Evolutionary conservation across 495 filamentous ascomycete species (phyloP), one percentile per base, ranked within the genome.

Genomic region (Neurospora sp.): DNA sequence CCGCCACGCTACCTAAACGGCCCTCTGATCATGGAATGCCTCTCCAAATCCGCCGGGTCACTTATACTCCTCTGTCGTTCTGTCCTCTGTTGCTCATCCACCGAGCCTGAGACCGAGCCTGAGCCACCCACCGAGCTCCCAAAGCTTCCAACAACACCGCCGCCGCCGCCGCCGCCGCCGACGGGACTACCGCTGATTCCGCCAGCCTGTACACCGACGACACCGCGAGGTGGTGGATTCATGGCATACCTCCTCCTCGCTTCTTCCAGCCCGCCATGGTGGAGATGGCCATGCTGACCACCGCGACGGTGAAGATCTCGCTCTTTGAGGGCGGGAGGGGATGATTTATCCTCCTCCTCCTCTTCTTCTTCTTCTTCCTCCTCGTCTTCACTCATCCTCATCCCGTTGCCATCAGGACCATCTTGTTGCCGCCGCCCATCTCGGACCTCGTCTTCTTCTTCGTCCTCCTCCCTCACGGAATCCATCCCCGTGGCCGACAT

Each of bases 1-100:
- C 11, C 46, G 39, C 14, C 18, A 49, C 60, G 20, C 69, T 72
- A 73, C 40, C 75, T 42, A 72, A 71, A 75, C 23, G 71, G 72
- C 69, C 74, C 72, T 18, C 70, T 75, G 31, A 72, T 76, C 37
- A 66, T 66, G 12, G 70, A 72, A 72, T 77, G 76, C 11, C 74
- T 80, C 72, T 79, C 80, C 20, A 82, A 41, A 1, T 84, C 83
- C 11, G 79, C 77, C 27, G 85, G 83, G 38, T 85, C 85, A 69
- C 84, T 87, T 44, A 88, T 81, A 62, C 87, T 89, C 72, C 86
- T 77, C 74, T 87, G 86, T 70, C 86, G 77, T 71, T 86, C 87
- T 2, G 86, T 87, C 39, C 84, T 80, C 60, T 84, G 80, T 72
- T 87, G 84, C 66, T 86, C 83, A 0, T 82, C 81, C 8, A 37